These are phyloP conservation scores for Neolecta irregularis DNA, from an alignment of 1,139 yeast genomes.

Conservation along the genomic window DNA sequence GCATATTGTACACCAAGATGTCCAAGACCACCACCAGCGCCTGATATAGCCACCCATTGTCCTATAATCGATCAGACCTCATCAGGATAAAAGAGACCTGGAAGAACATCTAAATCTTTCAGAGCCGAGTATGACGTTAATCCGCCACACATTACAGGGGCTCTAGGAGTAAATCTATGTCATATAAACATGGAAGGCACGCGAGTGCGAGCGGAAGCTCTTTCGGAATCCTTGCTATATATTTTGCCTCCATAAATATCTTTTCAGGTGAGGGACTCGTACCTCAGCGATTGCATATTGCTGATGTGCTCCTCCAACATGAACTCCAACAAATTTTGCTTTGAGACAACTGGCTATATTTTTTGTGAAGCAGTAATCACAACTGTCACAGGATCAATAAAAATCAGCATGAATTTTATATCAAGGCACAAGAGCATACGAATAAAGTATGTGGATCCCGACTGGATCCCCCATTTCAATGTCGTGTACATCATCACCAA, in stretches of 20 bases:
- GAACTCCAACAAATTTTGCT: slow-evolving; percentile 62
- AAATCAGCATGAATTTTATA: no score
- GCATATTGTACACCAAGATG: slow-evolving; percentile 70
- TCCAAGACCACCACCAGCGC: slow-evolving; percentile 81
- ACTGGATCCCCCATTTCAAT: slow-evolving; percentile 65
- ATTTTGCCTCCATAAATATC: no score
- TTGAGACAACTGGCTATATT: slow-evolving; percentile 53
- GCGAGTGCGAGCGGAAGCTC: no score
- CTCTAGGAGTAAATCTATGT: no score
- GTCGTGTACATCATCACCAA: slow-evolving; percentile 50
- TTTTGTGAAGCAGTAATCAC: slow-evolving; percentile 58
- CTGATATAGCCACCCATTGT: slow-evolving; percentile 67
- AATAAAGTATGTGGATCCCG: slow-evolving; percentile 48
- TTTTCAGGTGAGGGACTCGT: no score
- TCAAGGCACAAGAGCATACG: slow-evolving; percentile 30
- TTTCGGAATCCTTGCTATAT: no score
- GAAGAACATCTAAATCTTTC: slow-evolving; percentile 46
- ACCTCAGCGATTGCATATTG: slow-evolving; percentile 76
- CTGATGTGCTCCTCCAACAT: slow-evolving; percentile 73
- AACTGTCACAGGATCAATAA: slow-evolving; percentile 56
- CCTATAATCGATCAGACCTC: no score
- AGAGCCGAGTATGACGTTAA: slow-evolving; percentile 73
- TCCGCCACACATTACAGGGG: slow-evolving; percentile 76
- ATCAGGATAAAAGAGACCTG: no score
- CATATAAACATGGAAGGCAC: no score